Base-by-base conservation (phyloP, 2,329 filamentous ascomycete species). In the Sclerotinia spermophila region DNA sequence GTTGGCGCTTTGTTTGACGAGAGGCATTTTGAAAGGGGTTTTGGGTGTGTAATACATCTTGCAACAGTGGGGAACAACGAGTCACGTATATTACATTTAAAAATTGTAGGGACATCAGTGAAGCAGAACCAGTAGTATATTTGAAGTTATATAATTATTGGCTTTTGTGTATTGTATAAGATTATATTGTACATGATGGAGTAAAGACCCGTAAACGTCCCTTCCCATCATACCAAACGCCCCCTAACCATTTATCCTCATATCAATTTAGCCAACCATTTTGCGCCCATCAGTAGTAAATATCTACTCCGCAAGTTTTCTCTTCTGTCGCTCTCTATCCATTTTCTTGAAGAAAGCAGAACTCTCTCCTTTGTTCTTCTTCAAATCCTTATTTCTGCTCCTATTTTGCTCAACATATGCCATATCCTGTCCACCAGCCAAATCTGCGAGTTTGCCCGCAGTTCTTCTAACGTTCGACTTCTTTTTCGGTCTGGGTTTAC, bases 361-460 rank as follows among this genome's bases (percentile, higher is more conserved):
- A 74, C 86, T 86, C 72, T 85, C 83, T n/a, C 81, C 82, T 69
- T 82, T 83, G 76, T 88, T 87, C 78, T 88, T 86, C 83, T 89
- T 90, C 77, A 90, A 81, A 73, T 85, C 84, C 82, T 89, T 90
- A 78, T 92, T 93, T 74, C 86, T 85, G 76, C 86, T 89, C 83
- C 90, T 91, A 81, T 92, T 93, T 81, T 92, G 90, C 80, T 95
- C 92, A 70, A 93, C 89, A 79, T 95, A 98, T n/a, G 95, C 94
- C 96, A 99, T 98, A 79, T 96, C 93, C 79, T 97, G 92, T 0
- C 94, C 96, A 71, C 96, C 96, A 69, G 92, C 93, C 70, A 97
- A 85, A 76, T 96, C 94, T 66, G 90, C 91, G 69, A 99, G 84
- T 19, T 90, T 93, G 35, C 94, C 95, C 0, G 94, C 96, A 40